Base-by-base conservation (phyloP, 2,329 filamentous ascomycete species). In the Pyrenophora graminea region DNA sequence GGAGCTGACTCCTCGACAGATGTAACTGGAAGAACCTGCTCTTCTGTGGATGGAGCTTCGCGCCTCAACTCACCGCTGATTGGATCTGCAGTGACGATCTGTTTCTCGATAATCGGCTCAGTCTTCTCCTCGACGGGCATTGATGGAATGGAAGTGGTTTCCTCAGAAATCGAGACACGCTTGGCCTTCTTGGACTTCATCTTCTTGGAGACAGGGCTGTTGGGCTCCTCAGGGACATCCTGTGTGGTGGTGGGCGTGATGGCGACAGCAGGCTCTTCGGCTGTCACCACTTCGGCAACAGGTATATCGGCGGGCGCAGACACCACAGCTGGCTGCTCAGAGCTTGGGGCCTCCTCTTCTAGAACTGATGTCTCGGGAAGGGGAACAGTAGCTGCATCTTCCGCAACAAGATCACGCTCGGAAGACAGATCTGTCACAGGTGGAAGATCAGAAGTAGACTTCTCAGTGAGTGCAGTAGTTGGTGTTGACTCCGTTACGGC, bases 111-210 rank as follows among this genome's bases (percentile, higher is more conserved):
- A 4, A 51, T 34, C 3, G 37, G 21, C 17, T 53, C 41, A 9
- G 12, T 33, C 36, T 62, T 55, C 23, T 55, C 50, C 17, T 59
- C 58, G 7, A 39, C 6, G 0, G 57, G 42, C 1, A 51, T 51
- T 2, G 44, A 30, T 3, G 48, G 37, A 6, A 47, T 39, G 4
- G 51, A 55, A 13, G 43, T 33, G 2, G 36, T 4, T 3, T 54
- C 54, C 1, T 55, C 48, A 6, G 53, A 41, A 19, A 59, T 39
- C 17, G 57, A 58, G 19, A 48, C 55, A 15, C 51, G 55, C 31
- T 64, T 64, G 12, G 18, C 45, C 32, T 64, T 64, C 52, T 59
- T 63, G 1, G 48, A 53, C 39, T 64, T 62, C 42, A 59, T 62
- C 27, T 59, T 63, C 43, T 60, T 60, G 27, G 56, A 55, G 5